Evolutionary conservation across 805 yeast genomes (phyloP).

Genomic region (Metschnikowia gruessii): DNA sequence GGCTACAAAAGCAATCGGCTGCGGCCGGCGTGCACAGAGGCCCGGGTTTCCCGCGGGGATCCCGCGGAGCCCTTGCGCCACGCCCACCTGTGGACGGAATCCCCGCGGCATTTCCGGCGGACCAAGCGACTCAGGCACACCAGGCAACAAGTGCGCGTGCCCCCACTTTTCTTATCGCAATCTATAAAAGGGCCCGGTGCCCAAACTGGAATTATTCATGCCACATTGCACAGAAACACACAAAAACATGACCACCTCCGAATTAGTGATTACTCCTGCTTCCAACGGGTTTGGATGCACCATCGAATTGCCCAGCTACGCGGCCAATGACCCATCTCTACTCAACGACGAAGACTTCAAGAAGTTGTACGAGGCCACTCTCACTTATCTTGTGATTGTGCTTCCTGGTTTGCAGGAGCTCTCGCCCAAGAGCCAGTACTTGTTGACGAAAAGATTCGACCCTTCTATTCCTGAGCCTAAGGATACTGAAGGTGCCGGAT

Average conservation of each 20-base stretch:
- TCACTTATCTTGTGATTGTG: slow-evolving; percentile 66
- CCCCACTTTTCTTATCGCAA: slow-evolving; percentile 10
- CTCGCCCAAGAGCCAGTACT: slow-evolving; percentile 71
- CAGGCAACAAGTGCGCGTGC: neutral
- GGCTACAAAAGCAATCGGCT: neutral
- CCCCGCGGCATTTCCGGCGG: slow-evolving; percentile 9
- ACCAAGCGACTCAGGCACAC: neutral
- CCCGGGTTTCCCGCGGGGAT: too few relatives aligned
- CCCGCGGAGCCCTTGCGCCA: too few relatives aligned
- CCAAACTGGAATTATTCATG: neutral
- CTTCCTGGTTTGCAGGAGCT: slow-evolving; percentile 70
- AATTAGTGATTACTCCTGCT: slow-evolving; percentile 12
- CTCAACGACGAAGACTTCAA: slow-evolving; percentile 66
- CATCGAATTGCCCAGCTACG: slow-evolving; percentile 60
- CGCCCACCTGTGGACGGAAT: neutral
- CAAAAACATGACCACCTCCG: slow-evolving; percentile 5
- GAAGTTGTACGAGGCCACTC: slow-evolving; percentile 59
- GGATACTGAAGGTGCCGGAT: slow-evolving; percentile 46
- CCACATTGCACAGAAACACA: too few relatives aligned
- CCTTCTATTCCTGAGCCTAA: slow-evolving; percentile 53
- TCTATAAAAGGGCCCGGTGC: slow-evolving; percentile 4
- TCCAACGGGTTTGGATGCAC: slow-evolving; percentile 57
- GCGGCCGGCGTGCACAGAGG: neutral
- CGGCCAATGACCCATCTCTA: slow-evolving; percentile 65
- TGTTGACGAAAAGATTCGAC: slow-evolving; percentile 74